These are phyloP conservation scores for Micractinium sp. DNA, from an alignment of 139 green algal species.

Conservation along the genomic window DNA sequence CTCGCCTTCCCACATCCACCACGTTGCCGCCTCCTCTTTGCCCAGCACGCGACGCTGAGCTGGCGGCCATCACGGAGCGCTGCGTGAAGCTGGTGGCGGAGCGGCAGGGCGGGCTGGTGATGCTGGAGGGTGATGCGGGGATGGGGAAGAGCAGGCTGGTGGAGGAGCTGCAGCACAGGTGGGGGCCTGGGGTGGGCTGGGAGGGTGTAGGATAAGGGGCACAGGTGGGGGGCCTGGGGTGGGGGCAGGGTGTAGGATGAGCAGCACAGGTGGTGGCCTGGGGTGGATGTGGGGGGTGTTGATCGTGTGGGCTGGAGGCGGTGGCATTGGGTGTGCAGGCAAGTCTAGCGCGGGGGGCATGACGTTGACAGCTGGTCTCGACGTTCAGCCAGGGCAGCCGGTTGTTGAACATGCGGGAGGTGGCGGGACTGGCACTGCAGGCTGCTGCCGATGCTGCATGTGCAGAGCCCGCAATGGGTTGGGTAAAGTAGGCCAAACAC, in stretches of 20 bases:
- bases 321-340: too few relatives aligned
- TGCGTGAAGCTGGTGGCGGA: constrained; percentile 50
- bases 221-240: too few relatives aligned
- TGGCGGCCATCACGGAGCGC: constrained; percentile 42
- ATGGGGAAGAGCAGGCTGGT: constrained; percentile 80
- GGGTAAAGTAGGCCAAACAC: too few relatives aligned
- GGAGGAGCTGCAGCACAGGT: constrained; percentile 65
- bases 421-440: not conserved
- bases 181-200: not conserved
- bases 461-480: not conserved
- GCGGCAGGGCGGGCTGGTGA: constrained; percentile 58
- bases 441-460: not conserved
- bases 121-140: constrained; percentile 75
- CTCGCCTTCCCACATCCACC: not conserved
- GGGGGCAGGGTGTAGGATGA: too few relatives aligned
- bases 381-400: not conserved
- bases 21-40: not conserved
- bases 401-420: not conserved
- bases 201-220: too few relatives aligned
- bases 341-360: too few relatives aligned
- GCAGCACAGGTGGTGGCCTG: too few relatives aligned
- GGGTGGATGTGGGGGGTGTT: too few relatives aligned
- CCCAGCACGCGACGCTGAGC: constrained; percentile 44
- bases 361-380: too few relatives aligned
- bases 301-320: too few relatives aligned